These are phyloP conservation scores for Leishmania amazonensis DNA, from an alignment of 208 protist species.

Conservation along the genomic window DNA sequence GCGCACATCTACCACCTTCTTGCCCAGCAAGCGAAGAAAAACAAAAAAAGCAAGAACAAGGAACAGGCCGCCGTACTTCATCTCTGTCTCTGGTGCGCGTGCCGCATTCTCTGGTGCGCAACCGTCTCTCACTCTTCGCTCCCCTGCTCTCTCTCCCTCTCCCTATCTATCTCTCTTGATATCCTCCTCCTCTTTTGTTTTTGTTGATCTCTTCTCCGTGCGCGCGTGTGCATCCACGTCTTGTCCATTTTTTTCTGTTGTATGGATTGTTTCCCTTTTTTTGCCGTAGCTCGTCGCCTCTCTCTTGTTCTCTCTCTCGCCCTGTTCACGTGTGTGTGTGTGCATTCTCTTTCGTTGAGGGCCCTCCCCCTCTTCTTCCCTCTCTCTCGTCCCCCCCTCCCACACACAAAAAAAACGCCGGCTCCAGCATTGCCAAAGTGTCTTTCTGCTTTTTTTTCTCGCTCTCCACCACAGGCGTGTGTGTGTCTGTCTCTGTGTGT, in stretches of 20 bases:
- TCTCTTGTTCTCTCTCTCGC: too few species aligned
- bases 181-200: too few species aligned
- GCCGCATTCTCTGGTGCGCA: not conserved
- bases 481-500: not conserved
- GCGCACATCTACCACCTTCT: not conserved
- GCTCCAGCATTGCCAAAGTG: too few species aligned
- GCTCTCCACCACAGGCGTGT: too few species aligned
- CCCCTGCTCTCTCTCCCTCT: not conserved
- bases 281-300: too few species aligned
- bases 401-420: not conserved
- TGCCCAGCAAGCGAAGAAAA: not conserved
- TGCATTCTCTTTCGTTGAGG: not conserved
- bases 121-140: not conserved
- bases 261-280: too few species aligned
- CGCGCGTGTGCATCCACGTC: too few species aligned
- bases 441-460: not conserved
- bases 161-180: too few species aligned
- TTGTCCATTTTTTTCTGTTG: too few species aligned
- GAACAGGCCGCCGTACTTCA: not conserved
- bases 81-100: not conserved
- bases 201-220: too few species aligned
- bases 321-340: not conserved
- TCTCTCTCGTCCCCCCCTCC: too few species aligned
- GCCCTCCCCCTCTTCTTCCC: not conserved
- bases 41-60: not conserved